Evolutionary conservation across 106 monocot genomes (phyloP).

Genomic region (Acorus gramineus): DNA sequence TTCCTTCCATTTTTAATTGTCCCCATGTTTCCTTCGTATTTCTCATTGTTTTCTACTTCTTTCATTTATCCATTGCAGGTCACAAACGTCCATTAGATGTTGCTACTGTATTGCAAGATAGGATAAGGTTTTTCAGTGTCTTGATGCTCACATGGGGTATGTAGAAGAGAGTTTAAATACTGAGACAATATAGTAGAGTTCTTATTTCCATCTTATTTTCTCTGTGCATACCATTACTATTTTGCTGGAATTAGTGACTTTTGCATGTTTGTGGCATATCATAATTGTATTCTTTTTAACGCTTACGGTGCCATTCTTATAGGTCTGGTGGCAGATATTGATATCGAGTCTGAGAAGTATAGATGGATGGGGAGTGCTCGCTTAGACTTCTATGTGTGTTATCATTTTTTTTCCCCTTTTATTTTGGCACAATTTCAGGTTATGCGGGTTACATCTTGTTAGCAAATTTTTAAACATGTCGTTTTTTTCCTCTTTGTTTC

Average conservation of each 20-base stretch:
- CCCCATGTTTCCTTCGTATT: neutral
- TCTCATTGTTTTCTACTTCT: neutral
- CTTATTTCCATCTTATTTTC: too few relatives aligned
- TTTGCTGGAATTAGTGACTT: neutral
- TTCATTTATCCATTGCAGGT: conserved; percentile 27
- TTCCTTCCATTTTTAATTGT: neutral
- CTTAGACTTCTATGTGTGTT: conserved; percentile 57
- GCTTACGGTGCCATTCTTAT: too few relatives aligned
- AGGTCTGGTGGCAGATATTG: conserved; percentile 64
- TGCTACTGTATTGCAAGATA: conserved; percentile 65
- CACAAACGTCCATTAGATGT: conserved; percentile 67
- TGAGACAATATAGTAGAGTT: too few relatives aligned
- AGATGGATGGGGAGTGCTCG: conserved; percentile 89
- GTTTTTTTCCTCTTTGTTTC: neutral
- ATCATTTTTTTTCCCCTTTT: neutral
- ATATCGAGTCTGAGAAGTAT: conserved; percentile 88
- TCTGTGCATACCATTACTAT: too few relatives aligned
- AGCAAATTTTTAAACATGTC: neutral
- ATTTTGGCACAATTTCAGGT: too few relatives aligned
- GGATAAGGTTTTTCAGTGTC: conserved; percentile 70
- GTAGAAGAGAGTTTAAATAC: neutral
- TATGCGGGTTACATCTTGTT: too few relatives aligned
- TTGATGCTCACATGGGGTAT: conserved; percentile 97
- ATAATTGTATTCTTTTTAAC: too few relatives aligned
- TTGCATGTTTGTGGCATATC: conserved; percentile 10